Evolutionary conservation across 176 grass and related monocot genomes (phyloP), one percentile per base, ranked within the genome.

Genomic region (Phragmites australis): DNA sequence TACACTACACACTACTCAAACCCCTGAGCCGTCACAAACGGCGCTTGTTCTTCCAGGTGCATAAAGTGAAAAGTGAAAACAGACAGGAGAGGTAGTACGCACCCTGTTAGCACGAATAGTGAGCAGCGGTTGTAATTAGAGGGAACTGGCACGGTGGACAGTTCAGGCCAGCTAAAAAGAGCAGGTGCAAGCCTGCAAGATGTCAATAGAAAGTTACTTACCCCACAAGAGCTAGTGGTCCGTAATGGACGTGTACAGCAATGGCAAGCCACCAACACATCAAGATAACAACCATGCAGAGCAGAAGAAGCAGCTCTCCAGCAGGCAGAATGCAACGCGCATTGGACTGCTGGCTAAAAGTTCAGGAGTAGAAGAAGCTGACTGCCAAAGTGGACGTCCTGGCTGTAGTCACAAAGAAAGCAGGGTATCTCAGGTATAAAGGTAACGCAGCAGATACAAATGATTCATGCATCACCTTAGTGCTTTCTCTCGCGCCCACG

Each of bases 141-240:
- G 26, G 49, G 49, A 52, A n/a, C 63, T 68, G 42, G 74, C 55
- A 85, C 58, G 34, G 17, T 42, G 54, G 30, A 56, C 63, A 44
- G 85, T 22, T 45, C 83, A 85, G 56, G 67, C 75, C 78, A 87
- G 85, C 70, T 81, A 75, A 32, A 87, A 87, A 82, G 85, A 82
- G 70, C 71, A 53, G 48, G 13, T 49, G 75, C 57, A 60, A 60
- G 26, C 25, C 61, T 66, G 76, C 60, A 51, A 51, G 61, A 52
- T 41, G 84, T 81, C 31, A 78, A 81, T 42, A 17, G 44, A 87
- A 87, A 81, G 85, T 23, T 74, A 54, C 49, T 57, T 67, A 67
- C 41, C 61, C 41, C 84, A 66, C 76, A 58, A 21, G 42, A 70
- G 67, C 23, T 12, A 58, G 75, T 85, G 65, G 65, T 40, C 74